phyloP scores from a whole-genome alignment of 352 stramenopile genomes.

The Phytophthora ramorum region DNA sequence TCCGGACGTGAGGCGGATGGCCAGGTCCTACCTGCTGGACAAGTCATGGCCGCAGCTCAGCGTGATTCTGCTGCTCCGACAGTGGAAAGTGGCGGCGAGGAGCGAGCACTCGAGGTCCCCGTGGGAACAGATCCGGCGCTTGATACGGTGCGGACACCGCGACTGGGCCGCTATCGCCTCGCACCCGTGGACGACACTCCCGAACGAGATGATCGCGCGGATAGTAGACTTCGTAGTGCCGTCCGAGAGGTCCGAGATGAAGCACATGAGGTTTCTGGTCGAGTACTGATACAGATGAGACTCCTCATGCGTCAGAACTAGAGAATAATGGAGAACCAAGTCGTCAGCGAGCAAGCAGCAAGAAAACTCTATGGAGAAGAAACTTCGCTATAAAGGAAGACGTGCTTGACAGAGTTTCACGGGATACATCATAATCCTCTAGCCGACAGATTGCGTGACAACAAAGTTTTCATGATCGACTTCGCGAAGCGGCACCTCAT shows the following conservation, averaged over 20 bases:
- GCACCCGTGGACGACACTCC: slow-evolving; percentile 8
- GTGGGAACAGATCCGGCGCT: background rate
- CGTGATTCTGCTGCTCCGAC: background rate
- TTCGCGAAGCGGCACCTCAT: background rate
- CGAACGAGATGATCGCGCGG: background rate
- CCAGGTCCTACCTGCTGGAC: background rate
- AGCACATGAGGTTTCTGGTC: background rate
- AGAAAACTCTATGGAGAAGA: too few relatives aligned
- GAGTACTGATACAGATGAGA: background rate
- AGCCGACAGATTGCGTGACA: background rate
- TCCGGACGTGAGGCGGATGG: background rate
- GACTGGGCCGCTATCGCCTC: slow-evolving; percentile 10
- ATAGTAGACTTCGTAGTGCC: slow-evolving; percentile 15
- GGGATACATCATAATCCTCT: background rate
- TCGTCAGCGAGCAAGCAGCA: too few relatives aligned
- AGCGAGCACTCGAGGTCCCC: background rate
- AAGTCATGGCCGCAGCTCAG: background rate
- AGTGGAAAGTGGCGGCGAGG: slow-evolving; percentile 1
- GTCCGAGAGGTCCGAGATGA: slow-evolving; percentile 2
- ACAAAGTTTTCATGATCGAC: background rate
- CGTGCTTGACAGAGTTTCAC: too few relatives aligned
- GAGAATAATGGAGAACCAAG: too few relatives aligned
- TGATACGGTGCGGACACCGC: background rate
- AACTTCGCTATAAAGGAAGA: too few relatives aligned
- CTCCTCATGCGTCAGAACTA: background rate